phyloP scores from a whole-genome alignment of 768 basidiomycete genomes.

The Lactarius hatsudake region DNA sequence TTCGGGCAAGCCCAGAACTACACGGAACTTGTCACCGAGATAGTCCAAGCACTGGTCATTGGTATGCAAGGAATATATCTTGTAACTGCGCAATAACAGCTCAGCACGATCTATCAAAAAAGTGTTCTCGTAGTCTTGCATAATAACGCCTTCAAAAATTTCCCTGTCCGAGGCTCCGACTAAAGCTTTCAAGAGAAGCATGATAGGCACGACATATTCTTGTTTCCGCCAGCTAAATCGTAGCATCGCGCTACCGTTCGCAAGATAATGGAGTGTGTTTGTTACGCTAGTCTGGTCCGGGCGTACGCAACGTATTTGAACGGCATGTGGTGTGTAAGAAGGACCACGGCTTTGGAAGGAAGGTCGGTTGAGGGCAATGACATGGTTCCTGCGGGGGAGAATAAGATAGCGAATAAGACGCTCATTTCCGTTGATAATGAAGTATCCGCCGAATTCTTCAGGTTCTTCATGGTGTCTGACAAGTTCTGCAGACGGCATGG shows the following conservation, averaged over 20 bases:
- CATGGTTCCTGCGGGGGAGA: conserved; percentile 92
- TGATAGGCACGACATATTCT: conserved; percentile 97
- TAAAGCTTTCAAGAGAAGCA: conserved; percentile 93
- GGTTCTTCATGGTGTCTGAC: conserved; percentile 92
- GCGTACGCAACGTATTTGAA: conserved; percentile 93
- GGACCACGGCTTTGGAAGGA: conserved; percentile 91
- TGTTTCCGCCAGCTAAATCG: conserved; percentile 97
- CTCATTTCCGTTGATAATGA: conserved; percentile 98
- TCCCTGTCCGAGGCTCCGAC: conserved; percentile 91
- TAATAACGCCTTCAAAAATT: conserved; percentile 93
- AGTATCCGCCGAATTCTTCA: conserved; percentile 98
- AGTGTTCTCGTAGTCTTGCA: conserved; percentile 96
- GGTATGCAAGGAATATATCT: conserved; percentile 84
- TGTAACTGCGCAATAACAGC: conserved; percentile 90
- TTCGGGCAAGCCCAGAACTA: conserved; percentile 86
- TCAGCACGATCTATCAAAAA: conserved; percentile 98
- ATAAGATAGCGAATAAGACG: conserved; percentile 97
- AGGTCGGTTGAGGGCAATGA: conserved; percentile 86
- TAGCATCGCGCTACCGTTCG: conserved; percentile 94
- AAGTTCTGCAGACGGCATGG: conserved; percentile 80
- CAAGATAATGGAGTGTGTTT: conserved; percentile 96
- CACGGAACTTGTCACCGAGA: conserved; percentile 93
- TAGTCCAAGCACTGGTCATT: conserved; percentile 92
- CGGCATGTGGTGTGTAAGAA: conserved; percentile 91
- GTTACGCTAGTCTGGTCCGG: conserved; percentile 91